phyloP scores from a whole-genome alignment of 495 filamentous ascomycete genomes.

The Hyphodiscus hymeniophilus region DNA sequence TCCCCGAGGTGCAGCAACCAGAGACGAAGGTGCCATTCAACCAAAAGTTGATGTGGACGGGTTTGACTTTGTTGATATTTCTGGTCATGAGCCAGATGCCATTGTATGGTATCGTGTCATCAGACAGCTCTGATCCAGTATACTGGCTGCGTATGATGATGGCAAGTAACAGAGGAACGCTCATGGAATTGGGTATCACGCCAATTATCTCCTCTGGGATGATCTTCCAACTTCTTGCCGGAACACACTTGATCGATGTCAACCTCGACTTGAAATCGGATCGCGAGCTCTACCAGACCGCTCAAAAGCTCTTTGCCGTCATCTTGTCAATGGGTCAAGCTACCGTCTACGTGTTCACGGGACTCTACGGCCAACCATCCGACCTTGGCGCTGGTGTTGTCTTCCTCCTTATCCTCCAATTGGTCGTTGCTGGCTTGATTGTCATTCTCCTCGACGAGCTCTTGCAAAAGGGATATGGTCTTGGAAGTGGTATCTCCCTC shows the following conservation, averaged over 20 bases:
- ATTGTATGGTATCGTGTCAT: conserved; percentile 90
- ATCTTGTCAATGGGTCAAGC: conserved; percentile 96
- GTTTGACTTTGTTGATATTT: conserved; percentile 93
- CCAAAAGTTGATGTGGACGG: conserved; percentile 99
- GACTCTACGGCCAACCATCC: conserved; percentile 92
- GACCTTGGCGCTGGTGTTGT: conserved; percentile 97
- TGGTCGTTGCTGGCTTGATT: conserved; percentile 92
- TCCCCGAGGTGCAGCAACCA: conserved; percentile 96
- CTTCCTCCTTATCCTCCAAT: conserved; percentile 92
- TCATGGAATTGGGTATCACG: conserved; percentile 99
- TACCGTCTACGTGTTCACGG: conserved; percentile 93
- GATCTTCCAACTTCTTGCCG: conserved; percentile 99
- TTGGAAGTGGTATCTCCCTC: conserved; percentile 95
- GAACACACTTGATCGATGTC: conserved; percentile 99
- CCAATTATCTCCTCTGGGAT: conserved; percentile 99
- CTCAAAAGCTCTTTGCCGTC: conserved; percentile 98
- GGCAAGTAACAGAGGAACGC: conserved; percentile 94
- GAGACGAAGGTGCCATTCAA: conserved; percentile 97
- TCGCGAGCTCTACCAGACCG: conserved; percentile 98
- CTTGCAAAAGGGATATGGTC: conserved; percentile 97
- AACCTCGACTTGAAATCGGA: conserved; percentile 99
- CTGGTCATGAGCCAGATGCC: conserved; percentile 99
- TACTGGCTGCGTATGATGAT: conserved; percentile 99
- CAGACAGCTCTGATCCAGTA: conserved; percentile 92
- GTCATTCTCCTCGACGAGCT: conserved; percentile 99